Percentiles rank a stretch among this genome's conserved stretches.
Evolutionary conservation across 2,329 filamentous ascomycete genomes (phyloP).

Genomic region (Chaetoscypha palmicola): DNA sequence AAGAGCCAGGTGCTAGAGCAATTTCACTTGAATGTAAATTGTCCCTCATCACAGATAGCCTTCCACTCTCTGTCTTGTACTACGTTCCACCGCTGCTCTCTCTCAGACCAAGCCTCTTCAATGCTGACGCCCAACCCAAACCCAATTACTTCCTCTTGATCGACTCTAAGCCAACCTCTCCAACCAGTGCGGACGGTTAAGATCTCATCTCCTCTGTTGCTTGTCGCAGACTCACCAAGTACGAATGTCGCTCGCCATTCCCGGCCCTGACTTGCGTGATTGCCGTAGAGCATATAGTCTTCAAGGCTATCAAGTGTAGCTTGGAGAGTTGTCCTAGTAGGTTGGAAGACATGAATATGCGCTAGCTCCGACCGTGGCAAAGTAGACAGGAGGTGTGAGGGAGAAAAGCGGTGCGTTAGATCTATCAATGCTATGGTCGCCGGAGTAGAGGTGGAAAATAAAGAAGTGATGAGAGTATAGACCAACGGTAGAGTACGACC

Average conservation of each 20-base stretch:
- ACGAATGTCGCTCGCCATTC: constrained; percentile 28
- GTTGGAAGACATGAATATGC: constrained; percentile 28
- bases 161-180: constrained; percentile 30
- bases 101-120: constrained; percentile 27
- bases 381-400: constrained; percentile 26
- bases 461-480: constrained; percentile 46
- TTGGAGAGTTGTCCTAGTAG: constrained; percentile 15
- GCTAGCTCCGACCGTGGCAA: constrained; percentile 13
- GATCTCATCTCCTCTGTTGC: constrained; percentile 3
- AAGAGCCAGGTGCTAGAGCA: no score
- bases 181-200: constrained; percentile 20
- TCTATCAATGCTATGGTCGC: constrained; percentile 46
- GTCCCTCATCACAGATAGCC: constrained; percentile 18
- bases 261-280: constrained; percentile 23
- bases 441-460: constrained; percentile 39
- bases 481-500: constrained; percentile 49
- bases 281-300: constrained; percentile 26
- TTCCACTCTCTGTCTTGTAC: constrained; percentile 23
- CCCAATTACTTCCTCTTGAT: constrained; percentile 16
- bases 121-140: constrained; percentile 25
- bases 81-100: constrained; percentile 16
- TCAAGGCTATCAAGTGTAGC: constrained; percentile 23
- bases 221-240: constrained; percentile 14
- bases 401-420: constrained; percentile 48
- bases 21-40: constrained; percentile 13